These are phyloP conservation scores for Scedosporium aurantiacum DNA, from an alignment of 2,329 filamentous ascomycete species.

Conservation along the genomic window DNA sequence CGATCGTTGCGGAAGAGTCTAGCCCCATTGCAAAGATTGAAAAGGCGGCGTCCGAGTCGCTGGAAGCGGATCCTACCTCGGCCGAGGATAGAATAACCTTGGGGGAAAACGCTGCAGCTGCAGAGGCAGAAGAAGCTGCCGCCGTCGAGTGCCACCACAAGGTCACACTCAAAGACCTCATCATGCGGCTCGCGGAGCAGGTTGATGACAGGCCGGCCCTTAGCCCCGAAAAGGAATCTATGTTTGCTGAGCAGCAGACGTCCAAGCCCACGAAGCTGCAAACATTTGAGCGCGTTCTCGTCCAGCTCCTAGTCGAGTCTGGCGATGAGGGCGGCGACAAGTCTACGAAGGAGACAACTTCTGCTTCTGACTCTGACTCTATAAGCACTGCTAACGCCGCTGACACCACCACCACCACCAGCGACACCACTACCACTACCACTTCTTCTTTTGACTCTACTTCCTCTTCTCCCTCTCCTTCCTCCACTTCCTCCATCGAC, in stretches of 20 bases:
- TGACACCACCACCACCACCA: neutral
- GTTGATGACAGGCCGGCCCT: conserved; percentile 23
- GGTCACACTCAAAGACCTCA: conserved; percentile 32
- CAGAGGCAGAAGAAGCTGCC: conserved; percentile 6
- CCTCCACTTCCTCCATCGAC: neutral
- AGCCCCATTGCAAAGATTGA: too few species aligned
- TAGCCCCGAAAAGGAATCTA: conserved; percentile 15
- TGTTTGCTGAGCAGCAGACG: conserved; percentile 8
- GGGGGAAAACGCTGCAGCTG: neutral
- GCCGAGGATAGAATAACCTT: neutral
- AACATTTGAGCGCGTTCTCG: conserved; percentile 40
- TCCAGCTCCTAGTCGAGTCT: conserved; percentile 32
- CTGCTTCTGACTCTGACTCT: neutral
- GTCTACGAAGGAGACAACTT: neutral
- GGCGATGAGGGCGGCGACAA: conserved; percentile 9
- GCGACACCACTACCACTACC: neutral
- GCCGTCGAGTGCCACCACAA: neutral
- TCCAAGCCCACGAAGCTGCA: conserved; percentile 26
- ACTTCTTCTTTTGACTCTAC: neutral
- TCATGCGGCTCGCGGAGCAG: conserved; percentile 37
- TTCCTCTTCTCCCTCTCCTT: neutral
- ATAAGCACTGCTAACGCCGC: neutral
- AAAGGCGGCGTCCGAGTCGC: neutral
- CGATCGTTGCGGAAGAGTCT: neutral
- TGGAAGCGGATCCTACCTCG: neutral